phyloP scores from a whole-genome alignment of 2,329 filamentous ascomycete genomes.

The Xylaria sp. region DNA sequence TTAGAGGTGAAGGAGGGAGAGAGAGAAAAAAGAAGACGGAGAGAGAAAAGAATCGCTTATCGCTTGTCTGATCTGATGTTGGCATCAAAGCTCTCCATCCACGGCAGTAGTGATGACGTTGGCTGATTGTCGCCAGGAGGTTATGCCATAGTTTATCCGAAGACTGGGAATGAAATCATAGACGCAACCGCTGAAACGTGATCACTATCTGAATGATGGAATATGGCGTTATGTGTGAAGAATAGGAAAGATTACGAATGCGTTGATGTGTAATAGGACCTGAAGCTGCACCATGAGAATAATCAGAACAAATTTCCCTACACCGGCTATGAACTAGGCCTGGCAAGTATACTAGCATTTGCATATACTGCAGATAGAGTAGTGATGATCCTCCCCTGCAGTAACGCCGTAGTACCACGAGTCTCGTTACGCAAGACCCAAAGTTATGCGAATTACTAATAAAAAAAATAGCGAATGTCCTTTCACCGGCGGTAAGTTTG shows the following conservation, averaged over 20 bases:
- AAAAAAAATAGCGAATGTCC: neutral
- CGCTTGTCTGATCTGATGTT: no score
- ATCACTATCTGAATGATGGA: constrained; percentile 10
- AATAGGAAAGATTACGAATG: constrained; percentile 15
- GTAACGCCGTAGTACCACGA: neutral
- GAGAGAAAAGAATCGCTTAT: neutral
- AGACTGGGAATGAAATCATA: no score
- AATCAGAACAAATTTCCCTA: neutral
- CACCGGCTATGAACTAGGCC: neutral
- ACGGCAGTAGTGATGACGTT: neutral
- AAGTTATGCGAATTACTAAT: constrained; percentile 12
- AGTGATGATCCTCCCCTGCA: neutral
- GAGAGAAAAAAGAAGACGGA: neutral
- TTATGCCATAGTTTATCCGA: neutral
- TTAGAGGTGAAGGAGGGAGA: neutral
- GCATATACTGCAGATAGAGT: neutral
- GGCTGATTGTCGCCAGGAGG: neutral
- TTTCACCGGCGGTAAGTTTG: neutral
- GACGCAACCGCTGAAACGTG: neutral
- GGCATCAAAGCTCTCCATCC: neutral
- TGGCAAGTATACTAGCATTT: neutral
- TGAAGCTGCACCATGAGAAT: neutral
- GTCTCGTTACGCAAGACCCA: neutral
- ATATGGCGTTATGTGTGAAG: constrained; percentile 11
- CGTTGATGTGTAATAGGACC: neutral